Base-by-base conservation (phyloP, 2,329 filamentous ascomycete genomes). In the Paraconiothyrium sp. region DNA sequence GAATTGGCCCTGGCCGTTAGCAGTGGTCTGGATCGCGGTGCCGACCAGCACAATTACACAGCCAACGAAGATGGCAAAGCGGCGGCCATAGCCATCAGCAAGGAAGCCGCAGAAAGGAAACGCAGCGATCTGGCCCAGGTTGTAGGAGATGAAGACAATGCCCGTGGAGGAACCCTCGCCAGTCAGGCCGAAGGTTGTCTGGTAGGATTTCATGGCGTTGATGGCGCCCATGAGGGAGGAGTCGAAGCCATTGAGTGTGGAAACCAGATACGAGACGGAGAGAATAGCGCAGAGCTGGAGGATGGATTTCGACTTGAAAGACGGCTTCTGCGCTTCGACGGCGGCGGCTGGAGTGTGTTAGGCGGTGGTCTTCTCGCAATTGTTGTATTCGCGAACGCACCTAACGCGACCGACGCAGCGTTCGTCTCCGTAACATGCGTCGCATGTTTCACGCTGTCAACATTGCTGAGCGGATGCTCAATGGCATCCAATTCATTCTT, bases 11-110 rank as follows among this genome's bases (percentile, higher is more conserved):
- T 78, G 80, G 27, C 68, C 70, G 54, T 84, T 68, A 9, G 85
- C 80, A n/a, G 84, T 79, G 1, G 79, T 78, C 67, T 86, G 83
- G 44, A 88, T 67, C 30, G 84, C 80, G 13, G 84, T 83, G 30
- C 85, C 85, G 43, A 85, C 70, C 10, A 87, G 69, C 16, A 88
- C 84, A 54, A 86, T 78, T 2, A 80, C 46, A 58, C 83, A 85
- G 6, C 86, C 86, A 43, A 85, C 77, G 61, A 87, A 86, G 65
- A 88, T 88, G 60, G 85, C 85, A 34, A 82, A 72, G 37, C 84
- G 80, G 61, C 86, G 82, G 54, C 86, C 86, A 44, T 77, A 79
- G 34, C 76, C 76, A 57, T 80, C 78, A 30, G 77, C 77, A 43
- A 79, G 68, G 61, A 78, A 74, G 24, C 78, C 78, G 57, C 77